Percentiles rank a stretch among this genome's conserved stretches.
Evolutionary conservation across 257 asterid species (phyloP).

Genomic region (Fraxinus cuspidata): DNA sequence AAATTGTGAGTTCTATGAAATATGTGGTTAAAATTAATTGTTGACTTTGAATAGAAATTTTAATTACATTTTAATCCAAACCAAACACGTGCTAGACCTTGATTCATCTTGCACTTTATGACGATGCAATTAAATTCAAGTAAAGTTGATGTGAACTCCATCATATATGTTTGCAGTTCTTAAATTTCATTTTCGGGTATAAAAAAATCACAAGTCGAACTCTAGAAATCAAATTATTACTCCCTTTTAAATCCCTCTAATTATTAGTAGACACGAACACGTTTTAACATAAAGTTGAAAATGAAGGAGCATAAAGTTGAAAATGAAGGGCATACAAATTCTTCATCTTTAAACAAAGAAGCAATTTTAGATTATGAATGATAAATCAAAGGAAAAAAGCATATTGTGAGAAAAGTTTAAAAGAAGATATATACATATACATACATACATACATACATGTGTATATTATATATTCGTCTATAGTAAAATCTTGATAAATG

Average conservation of each 20-base stretch:
- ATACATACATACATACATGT: conserved; percentile 24
- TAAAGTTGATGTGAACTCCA: no score
- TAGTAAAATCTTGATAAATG: no score
- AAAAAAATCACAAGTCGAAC: no score
- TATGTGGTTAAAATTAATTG: no score
- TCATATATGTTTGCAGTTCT: no score
- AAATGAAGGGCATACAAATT: not conserved
- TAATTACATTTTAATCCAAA: no score
- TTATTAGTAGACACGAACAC: not conserved
- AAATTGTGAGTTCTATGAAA: no score
- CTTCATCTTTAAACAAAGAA: not conserved
- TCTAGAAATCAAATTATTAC: not conserved
- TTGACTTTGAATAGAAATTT: no score
- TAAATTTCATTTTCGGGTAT: not conserved
- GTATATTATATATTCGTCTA: not conserved
- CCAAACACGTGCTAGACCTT: not conserved
- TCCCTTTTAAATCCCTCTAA: not conserved
- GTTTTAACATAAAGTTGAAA: conserved; percentile 1
- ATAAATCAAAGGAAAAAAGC: not conserved
- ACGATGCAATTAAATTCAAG: not conserved
- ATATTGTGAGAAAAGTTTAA: not conserved
- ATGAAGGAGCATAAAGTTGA: conserved; percentile 1
- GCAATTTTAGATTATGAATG: not conserved
- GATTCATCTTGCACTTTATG: not conserved
- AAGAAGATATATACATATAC: no score